Evolutionary conservation across 208 protist genomes (phyloP), one percentile per base, ranked within the genome.

Genomic region (Leishmania martiniquensis): DNA sequence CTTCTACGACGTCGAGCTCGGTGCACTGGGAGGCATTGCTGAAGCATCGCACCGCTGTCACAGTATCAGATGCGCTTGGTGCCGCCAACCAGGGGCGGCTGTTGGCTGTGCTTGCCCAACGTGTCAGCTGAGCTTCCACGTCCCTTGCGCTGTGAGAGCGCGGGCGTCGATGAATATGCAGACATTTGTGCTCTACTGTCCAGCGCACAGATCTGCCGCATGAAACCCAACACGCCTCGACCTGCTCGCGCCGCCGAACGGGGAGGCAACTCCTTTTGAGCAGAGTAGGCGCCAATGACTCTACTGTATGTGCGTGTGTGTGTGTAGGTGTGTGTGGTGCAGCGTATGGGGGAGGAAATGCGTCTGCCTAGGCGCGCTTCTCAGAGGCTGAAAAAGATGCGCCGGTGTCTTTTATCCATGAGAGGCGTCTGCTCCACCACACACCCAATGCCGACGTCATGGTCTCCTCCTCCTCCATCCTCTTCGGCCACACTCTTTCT

Each of bases 91-190:
- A 0, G 89, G 89, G 47, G 92, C 92, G 0, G 68, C 83, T 2
- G 75, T 89, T 7, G 85, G 85, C 17, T 96, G 92, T 76, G 78
- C 75, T 4, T 76, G 67, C 6, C n/a, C 67, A 32, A 73, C 44
- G 20, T 94, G 92, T 71, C 82, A 81, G 60, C 39, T 83, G 25
- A 88, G 87, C 72, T 94, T 88, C 65, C 92, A 96, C 73, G 51
- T 91, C 15, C 83, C 82, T 1, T 96, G 92, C 75, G 92, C 92
- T 12, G 47, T 90, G 15, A 52, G 55, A 66, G 80, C 76, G 0
- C 39, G 71, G 10, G 81, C 76, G 17, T 68, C n/a, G 69, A 42
- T 85, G 25, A 73, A 72, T 22, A 62, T 51, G 47, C 59, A 86
- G 15, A 45, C 66, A 32, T 78, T 75, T 77, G n/a, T 69, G 57